Conservation (phyloP, 345 rosid genomes). For the Pistacia vera region DNA sequence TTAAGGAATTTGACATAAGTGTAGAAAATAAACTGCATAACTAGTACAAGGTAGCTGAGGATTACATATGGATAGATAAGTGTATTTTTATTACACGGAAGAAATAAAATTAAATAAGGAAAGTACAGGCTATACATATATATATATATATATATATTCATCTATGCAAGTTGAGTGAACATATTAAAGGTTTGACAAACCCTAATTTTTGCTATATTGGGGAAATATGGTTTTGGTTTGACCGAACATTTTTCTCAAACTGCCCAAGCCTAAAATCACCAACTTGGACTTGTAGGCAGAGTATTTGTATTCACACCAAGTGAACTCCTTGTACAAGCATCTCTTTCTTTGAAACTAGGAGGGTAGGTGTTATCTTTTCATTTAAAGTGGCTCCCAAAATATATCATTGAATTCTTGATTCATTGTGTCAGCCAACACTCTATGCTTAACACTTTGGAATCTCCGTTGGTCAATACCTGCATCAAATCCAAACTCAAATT, state of each 20-base stretch:
- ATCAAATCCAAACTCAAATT: constrained; percentile 12
- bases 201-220: constrained; percentile 20
- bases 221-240: constrained; percentile 22
- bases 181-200: constrained; percentile 16
- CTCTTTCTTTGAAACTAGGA: constrained; percentile 57
- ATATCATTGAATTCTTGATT: constrained; percentile 86
- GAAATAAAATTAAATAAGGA: neutral
- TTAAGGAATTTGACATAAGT: neutral
- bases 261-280: constrained; percentile 71
- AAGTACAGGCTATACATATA: constrained; percentile 27
- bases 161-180: constrained; percentile 27
- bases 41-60: neutral
- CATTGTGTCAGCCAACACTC: constrained; percentile 64
- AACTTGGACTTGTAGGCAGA: constrained; percentile 80
- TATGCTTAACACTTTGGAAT: constrained; percentile 84
- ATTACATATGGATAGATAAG: too few relatives aligned
- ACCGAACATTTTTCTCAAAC: constrained; percentile 49
- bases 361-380: constrained; percentile 58
- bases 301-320: constrained; percentile 78
- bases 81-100: neutral
- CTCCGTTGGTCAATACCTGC: constrained; percentile 91
- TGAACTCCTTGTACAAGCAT: constrained; percentile 78
- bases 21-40: constrained; percentile 17
- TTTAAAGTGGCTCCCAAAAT: constrained; percentile 76
- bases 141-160: constrained; percentile 38